phyloP scores from a whole-genome alignment of 1,284 basidiomycete genomes.

The Anthracocystis setariae region DNA sequence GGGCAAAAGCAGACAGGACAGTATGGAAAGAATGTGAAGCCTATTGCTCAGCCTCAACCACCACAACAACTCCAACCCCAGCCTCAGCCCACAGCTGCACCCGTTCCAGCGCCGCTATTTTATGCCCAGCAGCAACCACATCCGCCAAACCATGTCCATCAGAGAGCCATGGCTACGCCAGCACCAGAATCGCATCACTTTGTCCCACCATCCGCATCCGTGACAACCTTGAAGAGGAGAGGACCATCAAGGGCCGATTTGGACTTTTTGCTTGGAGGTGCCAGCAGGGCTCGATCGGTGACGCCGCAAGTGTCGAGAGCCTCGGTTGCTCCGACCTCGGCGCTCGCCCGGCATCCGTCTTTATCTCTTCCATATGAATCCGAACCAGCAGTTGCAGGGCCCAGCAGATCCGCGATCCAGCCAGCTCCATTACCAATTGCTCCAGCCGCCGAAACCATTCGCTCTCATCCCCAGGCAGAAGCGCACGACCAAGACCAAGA shows the following conservation, averaged over 20 bases:
- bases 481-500: constrained; percentile 4
- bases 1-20: neutral
- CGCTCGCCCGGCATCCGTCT: neutral
- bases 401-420: constrained; percentile 6
- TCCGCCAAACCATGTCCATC: neutral
- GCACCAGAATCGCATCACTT: neutral
- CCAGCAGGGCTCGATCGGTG: neutral
- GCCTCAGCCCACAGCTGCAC: constrained; percentile 3
- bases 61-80: constrained; percentile 1
- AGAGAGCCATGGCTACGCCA: neutral
- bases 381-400: neutral
- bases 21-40: neutral
- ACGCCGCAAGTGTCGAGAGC: neutral
- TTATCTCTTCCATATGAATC: neutral
- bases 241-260: neutral
- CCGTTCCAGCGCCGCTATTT: neutral
- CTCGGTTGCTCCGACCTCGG: neutral
- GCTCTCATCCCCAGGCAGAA: neutral
- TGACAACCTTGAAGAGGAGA: neutral
- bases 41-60: too few species aligned
- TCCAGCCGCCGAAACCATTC: neutral
- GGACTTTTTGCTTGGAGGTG: neutral
- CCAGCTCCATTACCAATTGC: neutral
- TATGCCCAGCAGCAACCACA: neutral
- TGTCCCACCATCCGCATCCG: too few species aligned